Percentiles rank a stretch among this genome's conserved stretches.
Conservation (phyloP, 768 basidiomycete species). For the Tylopilus rubrobrunneus region DNA sequence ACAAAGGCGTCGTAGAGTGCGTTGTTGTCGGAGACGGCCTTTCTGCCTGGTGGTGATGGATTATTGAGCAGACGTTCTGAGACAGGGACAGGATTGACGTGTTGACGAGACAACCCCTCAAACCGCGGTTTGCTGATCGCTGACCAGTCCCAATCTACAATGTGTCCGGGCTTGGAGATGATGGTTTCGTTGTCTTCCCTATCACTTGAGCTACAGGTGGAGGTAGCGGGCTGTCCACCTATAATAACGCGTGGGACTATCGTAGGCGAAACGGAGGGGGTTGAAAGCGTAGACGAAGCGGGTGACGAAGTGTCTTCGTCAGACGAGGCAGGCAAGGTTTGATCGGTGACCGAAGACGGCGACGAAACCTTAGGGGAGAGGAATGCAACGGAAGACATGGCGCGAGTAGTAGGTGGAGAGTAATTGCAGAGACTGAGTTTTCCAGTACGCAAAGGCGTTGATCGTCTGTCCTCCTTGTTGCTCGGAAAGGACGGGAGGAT, state of each 20-base stretch:
- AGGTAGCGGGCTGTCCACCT: conserved; percentile 24
- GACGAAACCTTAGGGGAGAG: not conserved
- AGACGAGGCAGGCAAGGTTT: not conserved
- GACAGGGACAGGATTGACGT: not conserved
- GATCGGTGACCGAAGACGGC: not conserved
- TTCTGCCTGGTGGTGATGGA: not conserved
- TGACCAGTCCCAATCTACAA: conserved; percentile 26
- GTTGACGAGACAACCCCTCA: not conserved
- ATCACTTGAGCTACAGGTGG: not conserved
- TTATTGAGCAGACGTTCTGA: conserved; percentile 16
- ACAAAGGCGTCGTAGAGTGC: conserved; percentile 58
- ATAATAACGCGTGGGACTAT: conserved; percentile 23
- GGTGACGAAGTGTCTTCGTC: conserved; percentile 22
- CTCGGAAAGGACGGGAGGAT: conserved; percentile 3
- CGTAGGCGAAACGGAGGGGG: conserved; percentile 20
- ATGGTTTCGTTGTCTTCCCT: not conserved
- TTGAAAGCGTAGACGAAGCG: conserved; percentile 27
- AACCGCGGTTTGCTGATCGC: not conserved
- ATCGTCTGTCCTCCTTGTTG: not conserved
- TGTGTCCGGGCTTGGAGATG: not conserved
- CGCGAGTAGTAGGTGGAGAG: conserved; percentile 23
- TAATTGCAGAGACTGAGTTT: conserved; percentile 33
- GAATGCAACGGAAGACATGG: not conserved
- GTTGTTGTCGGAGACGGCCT: conserved; percentile 17
- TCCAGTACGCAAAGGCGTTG: conserved; percentile 9